Conservation (phyloP, 148 eudicot genomes). For the Fagopyrum tataricum region DNA sequence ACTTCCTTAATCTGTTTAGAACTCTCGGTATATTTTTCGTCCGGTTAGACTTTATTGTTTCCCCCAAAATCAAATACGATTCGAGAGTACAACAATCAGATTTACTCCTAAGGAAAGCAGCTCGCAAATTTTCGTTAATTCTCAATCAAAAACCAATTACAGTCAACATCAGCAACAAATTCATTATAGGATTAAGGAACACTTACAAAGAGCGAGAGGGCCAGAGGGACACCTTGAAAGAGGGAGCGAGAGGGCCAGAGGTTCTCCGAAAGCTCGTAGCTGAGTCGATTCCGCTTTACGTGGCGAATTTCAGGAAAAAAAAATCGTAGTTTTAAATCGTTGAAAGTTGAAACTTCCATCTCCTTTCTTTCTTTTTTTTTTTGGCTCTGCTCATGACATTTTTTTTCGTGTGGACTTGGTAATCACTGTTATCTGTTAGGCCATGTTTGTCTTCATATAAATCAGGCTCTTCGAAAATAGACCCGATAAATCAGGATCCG, state of each 20-base stretch:
- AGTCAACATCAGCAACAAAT: neutral
- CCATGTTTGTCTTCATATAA: too few relatives aligned
- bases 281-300: neutral
- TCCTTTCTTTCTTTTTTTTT: neutral
- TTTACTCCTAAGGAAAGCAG: neutral
- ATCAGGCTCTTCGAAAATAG: too few relatives aligned
- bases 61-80: neutral
- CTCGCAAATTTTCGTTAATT: neutral
- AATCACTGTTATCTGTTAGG: too few relatives aligned
- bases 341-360: neutral
- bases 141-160: neutral
- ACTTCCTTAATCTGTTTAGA: too few relatives aligned
- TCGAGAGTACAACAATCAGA: neutral
- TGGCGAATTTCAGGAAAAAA: neutral
- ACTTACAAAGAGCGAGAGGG: neutral
- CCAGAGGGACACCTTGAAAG: neutral
- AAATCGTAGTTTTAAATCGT: neutral
- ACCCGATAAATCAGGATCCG: too few relatives aligned
- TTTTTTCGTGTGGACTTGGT: too few relatives aligned
- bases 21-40: neutral
- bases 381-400: too few relatives aligned
- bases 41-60: neutral
- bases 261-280: neutral
- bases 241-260: neutral
- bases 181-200: neutral